A percentile compares a stretch with the other conserved stretches of the same genome.
Evolutionary conservation across 2,329 filamentous ascomycete species (phyloP).

Genomic region (Nemania bipapillata): DNA sequence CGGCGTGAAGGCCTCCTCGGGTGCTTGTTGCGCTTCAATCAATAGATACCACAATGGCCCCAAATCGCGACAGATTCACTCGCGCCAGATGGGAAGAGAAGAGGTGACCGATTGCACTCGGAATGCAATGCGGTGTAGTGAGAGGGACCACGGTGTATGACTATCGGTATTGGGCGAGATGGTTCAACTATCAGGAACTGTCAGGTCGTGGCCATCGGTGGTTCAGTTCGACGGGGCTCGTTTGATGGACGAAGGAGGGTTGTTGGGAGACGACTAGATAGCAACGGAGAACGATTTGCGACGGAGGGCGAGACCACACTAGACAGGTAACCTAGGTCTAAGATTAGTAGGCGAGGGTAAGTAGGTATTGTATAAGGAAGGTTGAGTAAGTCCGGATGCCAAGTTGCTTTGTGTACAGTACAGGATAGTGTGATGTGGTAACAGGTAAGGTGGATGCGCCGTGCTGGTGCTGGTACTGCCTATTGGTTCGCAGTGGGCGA

Average conservation of each 20-base stretch:
- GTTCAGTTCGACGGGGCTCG: conserved; percentile 5
- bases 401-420: conserved; percentile 34
- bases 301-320: conserved; percentile 12
- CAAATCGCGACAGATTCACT: conserved; percentile 35
- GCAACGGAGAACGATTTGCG: conserved; percentile 25
- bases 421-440: conserved; percentile 20
- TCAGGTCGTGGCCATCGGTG: conserved; percentile 28
- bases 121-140: neutral
- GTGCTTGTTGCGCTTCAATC: conserved; percentile 44
- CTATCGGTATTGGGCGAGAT: conserved; percentile 18
- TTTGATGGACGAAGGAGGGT: conserved; percentile 23
- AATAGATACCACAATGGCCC: conserved; percentile 47
- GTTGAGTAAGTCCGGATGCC: conserved; percentile 28
- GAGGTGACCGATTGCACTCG: conserved; percentile 14
- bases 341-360: conserved; percentile 14
- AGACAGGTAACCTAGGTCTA: conserved; percentile 20
- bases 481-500: conserved; percentile 15
- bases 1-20: conserved; percentile 37
- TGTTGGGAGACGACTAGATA: conserved; percentile 4
- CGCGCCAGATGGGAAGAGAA: conserved; percentile 28
- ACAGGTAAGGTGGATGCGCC: conserved; percentile 27
- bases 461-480: conserved; percentile 20
- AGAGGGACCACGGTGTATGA: neutral
- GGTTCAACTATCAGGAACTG: conserved; percentile 29
- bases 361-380: conserved; percentile 9